Percentiles rank a stretch among this genome's conserved stretches.
Evolutionary conservation across 352 stramenopile genomes (phyloP).

Genomic region (Bremia lactucae): DNA sequence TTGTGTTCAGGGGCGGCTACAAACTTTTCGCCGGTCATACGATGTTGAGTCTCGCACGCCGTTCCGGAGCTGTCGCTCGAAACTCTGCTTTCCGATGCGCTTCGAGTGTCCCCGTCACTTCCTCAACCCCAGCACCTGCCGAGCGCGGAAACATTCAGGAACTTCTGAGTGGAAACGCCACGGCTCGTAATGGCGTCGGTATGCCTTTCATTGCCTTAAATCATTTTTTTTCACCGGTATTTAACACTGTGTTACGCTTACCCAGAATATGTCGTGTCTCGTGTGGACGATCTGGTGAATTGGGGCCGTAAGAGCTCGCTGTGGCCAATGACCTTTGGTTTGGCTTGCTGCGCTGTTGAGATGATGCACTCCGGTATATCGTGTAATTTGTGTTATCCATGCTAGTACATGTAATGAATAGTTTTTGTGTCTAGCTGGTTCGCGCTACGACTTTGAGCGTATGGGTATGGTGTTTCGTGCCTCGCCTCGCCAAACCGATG

Average conservation of each 20-base stretch:
- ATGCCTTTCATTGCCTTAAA: constrained; percentile 5
- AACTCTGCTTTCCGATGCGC: constrained; percentile 14
- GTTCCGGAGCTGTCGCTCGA: constrained; percentile 22
- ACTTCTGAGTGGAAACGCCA: constrained; percentile 50
- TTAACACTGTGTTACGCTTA: neutral
- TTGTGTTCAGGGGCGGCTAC: constrained; percentile 18
- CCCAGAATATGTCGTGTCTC: constrained; percentile 94
- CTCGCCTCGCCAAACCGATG: constrained; percentile 88
- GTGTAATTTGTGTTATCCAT: neutral
- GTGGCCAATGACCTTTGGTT: constrained; percentile 99
- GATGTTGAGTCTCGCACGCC: constrained; percentile 33
- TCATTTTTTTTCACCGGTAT: neutral
- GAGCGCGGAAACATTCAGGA: constrained; percentile 66
- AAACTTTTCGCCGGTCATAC: constrained; percentile 9
- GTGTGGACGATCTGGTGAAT: constrained; percentile 98
- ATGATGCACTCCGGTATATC: constrained; percentile 94
- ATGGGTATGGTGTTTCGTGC: constrained; percentile 97
- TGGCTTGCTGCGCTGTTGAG: constrained; percentile 99
- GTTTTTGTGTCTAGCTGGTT: constrained; percentile 17
- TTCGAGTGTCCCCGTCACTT: constrained; percentile 16
- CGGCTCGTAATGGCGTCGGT: constrained; percentile 71
- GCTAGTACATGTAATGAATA: neutral
- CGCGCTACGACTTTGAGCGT: constrained; percentile 95
- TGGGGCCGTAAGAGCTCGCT: constrained; percentile 94
- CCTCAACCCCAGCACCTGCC: constrained; percentile 16